These are phyloP conservation scores for Allium fistulosum DNA, from an alignment of 106 monocot species.

Conservation along the genomic window DNA sequence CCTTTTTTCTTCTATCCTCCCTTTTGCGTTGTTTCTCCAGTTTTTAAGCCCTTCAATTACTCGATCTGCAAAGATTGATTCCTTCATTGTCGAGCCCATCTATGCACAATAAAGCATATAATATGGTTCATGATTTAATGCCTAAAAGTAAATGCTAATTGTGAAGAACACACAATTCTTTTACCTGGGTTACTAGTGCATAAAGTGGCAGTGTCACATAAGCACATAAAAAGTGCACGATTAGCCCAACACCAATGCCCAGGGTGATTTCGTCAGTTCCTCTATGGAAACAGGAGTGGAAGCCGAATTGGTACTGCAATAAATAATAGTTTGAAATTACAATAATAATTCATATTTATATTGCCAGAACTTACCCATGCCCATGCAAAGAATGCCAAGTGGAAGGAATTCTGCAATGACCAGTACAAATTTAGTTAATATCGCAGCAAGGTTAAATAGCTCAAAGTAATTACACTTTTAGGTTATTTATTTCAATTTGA, in stretches of 20 bases:
- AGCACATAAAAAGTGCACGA: conserved; percentile 41
- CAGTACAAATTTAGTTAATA: background rate
- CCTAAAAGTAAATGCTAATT: background rate
- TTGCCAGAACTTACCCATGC: conserved; percentile 14
- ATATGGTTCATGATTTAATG: background rate
- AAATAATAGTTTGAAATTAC: background rate
- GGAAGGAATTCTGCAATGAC: conserved; percentile 23
- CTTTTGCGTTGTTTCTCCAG: conserved; percentile 29
- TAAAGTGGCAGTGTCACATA: conserved; percentile 48
- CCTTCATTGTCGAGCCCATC: conserved; percentile 53
- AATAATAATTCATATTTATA: background rate
- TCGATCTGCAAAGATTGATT: conserved; percentile 33
- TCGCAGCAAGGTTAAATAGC: too few species aligned
- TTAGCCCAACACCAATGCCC: conserved; percentile 12
- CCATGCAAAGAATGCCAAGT: conserved; percentile 20
- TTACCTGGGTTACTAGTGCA: conserved; percentile 51
- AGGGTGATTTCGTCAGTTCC: conserved; percentile 14
- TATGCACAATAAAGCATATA: conserved; percentile 4
- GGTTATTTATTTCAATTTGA: too few species aligned
- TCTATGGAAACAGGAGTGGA: conserved; percentile 28
- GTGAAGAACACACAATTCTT: background rate
- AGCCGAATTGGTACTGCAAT: conserved; percentile 44
- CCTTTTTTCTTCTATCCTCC: conserved; percentile 11
- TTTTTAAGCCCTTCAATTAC: conserved; percentile 27
- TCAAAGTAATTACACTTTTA: too few species aligned